phyloP scores from a whole-genome alignment of 345 rosid genomes.

The Sisymbrium irio region DNA sequence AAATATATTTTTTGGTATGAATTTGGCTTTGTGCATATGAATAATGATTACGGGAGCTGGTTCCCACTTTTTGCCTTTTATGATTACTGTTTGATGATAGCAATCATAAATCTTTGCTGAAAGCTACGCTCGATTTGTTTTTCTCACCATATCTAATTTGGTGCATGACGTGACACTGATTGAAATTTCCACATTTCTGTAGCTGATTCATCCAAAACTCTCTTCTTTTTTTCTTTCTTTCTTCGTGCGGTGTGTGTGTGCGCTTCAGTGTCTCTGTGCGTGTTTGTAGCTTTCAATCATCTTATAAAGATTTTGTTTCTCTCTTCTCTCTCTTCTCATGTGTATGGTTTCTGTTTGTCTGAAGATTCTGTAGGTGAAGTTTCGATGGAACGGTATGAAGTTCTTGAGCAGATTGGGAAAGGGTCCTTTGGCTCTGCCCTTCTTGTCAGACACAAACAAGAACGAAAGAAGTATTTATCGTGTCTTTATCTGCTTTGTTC shows the following conservation, averaged over 20 bases:
- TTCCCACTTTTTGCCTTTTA: background rate
- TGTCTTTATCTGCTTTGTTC: background rate
- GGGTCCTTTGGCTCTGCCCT: constrained; percentile 98
- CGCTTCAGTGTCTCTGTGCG: background rate
- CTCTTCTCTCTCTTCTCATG: background rate
- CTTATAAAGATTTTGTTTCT: background rate
- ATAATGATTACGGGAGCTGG: background rate
- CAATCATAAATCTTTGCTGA: constrained; percentile 32
- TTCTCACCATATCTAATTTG: background rate
- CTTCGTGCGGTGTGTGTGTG: background rate
- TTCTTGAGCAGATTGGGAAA: constrained; percentile 90
- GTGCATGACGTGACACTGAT: constrained; percentile 30
- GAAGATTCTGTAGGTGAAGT: background rate
- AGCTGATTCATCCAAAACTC: background rate
- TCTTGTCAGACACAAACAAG: constrained; percentile 96
- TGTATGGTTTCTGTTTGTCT: constrained; percentile 5
- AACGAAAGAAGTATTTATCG: constrained; percentile 56
- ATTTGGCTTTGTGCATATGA: background rate
- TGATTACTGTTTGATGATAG: constrained; percentile 31
- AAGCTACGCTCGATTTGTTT: constrained; percentile 26
- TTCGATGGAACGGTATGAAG: constrained; percentile 85
- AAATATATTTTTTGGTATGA: background rate
- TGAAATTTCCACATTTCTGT: constrained; percentile 7
- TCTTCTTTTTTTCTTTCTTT: background rate
- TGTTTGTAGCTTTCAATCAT: background rate